Conservation (phyloP, 83 land plant species). For the Isoetes engelmannii region DNA sequence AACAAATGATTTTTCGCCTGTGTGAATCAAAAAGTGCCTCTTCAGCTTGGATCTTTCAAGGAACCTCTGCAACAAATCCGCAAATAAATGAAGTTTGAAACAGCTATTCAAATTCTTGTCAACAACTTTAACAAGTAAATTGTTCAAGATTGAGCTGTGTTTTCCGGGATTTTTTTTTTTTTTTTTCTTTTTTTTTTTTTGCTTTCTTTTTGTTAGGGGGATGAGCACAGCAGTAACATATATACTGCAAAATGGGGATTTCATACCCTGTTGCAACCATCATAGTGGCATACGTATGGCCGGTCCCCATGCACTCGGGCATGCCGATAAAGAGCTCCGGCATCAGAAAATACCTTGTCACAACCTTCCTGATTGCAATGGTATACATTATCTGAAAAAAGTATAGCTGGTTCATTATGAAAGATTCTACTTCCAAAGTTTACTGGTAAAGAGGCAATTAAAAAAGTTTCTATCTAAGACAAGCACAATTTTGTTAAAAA, state of each 20-base stretch:
- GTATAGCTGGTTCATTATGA: background rate
- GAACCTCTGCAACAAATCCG: conserved; percentile 21
- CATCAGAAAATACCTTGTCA: conserved; percentile 26
- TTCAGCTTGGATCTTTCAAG: conserved; percentile 35
- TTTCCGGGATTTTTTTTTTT: too few relatives aligned
- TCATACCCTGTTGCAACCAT: conserved; percentile 37
- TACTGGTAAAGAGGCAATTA: conserved; percentile 9
- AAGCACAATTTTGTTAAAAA: conserved; percentile 12
- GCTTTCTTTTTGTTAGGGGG: too few relatives aligned
- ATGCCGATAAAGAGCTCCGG: conserved; percentile 22
- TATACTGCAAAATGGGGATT: too few relatives aligned
- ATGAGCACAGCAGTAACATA: too few relatives aligned
- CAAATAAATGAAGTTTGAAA: too few relatives aligned
- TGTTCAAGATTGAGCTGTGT: too few relatives aligned
- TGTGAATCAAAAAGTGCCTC: conserved; percentile 33
- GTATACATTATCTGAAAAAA: conserved; percentile 19
- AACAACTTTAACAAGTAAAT: too few relatives aligned
- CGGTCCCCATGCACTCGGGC: conserved; percentile 36
- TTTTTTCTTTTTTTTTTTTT: too few relatives aligned
- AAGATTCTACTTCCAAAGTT: background rate
- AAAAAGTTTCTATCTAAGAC: conserved; percentile 7
- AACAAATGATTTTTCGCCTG: conserved; percentile 33
- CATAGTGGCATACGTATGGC: conserved; percentile 35
- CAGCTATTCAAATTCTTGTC: too few relatives aligned
- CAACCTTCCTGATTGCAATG: conserved; percentile 30